These are phyloP conservation scores for Elaeis oleifera DNA, from an alignment of 202 grass and related monocot genomes.

Conservation along the genomic window DNA sequence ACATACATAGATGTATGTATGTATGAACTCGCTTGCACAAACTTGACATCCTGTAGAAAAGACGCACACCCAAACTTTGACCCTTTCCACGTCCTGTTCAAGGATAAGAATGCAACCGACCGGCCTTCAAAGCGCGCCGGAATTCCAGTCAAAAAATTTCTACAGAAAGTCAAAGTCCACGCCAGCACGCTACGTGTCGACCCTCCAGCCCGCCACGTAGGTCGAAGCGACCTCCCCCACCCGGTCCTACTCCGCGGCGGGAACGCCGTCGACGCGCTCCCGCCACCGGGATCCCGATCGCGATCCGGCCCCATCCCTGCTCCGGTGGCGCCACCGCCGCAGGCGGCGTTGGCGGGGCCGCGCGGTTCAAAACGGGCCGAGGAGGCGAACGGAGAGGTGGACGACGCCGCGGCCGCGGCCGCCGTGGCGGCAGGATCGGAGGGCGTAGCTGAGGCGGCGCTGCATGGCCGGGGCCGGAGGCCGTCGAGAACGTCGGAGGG, in stretches of 20 bases:
- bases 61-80: no score
- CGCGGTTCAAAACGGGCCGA: constrained; percentile 35
- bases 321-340: constrained; percentile 3
- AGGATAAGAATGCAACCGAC: no score
- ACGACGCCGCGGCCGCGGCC: constrained; percentile 41
- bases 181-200: background rate
- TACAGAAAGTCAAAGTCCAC: no score
- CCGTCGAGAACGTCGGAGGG: constrained; percentile 64
- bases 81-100: no score
- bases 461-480: constrained; percentile 48
- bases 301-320: constrained; percentile 53
- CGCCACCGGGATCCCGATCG: constrained; percentile 73
- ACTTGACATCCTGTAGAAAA: no score
- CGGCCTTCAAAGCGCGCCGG: no score
- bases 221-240: constrained; percentile 8
- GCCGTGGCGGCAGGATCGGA: constrained; percentile 36
- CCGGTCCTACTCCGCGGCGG: background rate
- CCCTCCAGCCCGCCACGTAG: constrained; percentile 7
- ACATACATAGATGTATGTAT: no score
- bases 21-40: no score
- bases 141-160: no score
- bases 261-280: background rate
- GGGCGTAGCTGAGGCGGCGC: constrained; percentile 76
- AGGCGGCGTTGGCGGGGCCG: background rate
- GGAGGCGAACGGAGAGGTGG: constrained; percentile 60